Percentiles rank a stretch among this genome's conserved stretches.
phyloP scores from a whole-genome alignment of 2,329 filamentous ascomycete species.

The Nemania diffusa region DNA sequence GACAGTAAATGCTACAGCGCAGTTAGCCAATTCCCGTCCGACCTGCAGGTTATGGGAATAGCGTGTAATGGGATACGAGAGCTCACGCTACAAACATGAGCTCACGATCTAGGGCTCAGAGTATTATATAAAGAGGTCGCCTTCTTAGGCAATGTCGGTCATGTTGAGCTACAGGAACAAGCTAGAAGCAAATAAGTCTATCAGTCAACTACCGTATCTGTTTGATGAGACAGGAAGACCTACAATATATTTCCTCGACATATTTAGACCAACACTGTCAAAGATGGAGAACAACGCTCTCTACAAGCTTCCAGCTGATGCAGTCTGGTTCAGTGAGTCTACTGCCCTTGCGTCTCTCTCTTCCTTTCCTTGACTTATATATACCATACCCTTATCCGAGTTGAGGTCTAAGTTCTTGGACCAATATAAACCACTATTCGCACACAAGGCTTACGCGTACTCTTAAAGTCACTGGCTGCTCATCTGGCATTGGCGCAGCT shows the following conservation, averaged over 20 bases:
- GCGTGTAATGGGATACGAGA: not conserved
- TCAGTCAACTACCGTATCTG: not conserved
- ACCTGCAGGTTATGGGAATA: not conserved
- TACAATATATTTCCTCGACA: not conserved
- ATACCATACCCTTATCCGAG: not conserved
- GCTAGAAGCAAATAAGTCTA: not conserved
- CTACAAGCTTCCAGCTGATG: constrained; percentile 42
- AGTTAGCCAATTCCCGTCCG: constrained; percentile 14
- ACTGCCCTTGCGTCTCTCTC: not conserved
- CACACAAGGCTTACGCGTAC: constrained; percentile 1
- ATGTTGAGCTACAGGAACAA: not conserved
- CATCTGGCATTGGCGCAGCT: constrained; percentile 46
- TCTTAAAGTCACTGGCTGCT: constrained; percentile 47
- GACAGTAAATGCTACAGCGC: not conserved
- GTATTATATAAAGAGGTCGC: constrained; percentile 9
- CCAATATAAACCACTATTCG: not conserved
- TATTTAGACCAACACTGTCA: not conserved
- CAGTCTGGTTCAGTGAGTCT: constrained; percentile 46
- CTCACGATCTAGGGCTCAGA: not conserved
- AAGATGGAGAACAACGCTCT: constrained; percentile 21
- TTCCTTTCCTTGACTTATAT: not conserved
- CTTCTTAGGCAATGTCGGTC: not conserved
- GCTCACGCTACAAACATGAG: not conserved
- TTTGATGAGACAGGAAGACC: not conserved
- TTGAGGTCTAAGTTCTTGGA: not conserved